These are phyloP conservation scores for Didymella arachidicola DNA, from an alignment of 2,329 filamentous ascomycete genomes.

Conservation along the genomic window DNA sequence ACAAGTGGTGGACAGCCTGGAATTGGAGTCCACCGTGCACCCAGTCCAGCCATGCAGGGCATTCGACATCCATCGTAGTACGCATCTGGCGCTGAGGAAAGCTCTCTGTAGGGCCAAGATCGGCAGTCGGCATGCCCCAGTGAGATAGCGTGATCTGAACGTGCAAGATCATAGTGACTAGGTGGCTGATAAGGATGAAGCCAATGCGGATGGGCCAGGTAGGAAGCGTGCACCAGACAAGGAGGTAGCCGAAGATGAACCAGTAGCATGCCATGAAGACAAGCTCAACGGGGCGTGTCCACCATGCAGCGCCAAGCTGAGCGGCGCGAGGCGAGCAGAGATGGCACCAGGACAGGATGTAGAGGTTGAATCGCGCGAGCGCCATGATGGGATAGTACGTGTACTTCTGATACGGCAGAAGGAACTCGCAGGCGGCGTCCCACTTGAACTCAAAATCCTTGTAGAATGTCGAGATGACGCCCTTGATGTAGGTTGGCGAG, in stretches of 20 bases:
- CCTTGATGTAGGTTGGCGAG: slow-evolving; percentile 79
- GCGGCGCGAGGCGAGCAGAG: slow-evolving; percentile 75
- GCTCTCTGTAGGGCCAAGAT: slow-evolving; percentile 82
- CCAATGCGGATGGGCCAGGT: slow-evolving; percentile 72
- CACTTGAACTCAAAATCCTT: slow-evolving; percentile 76
- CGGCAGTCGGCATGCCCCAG: slow-evolving; percentile 91
- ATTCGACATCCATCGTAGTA: slow-evolving; percentile 93
- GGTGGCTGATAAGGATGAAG: slow-evolving; percentile 82
- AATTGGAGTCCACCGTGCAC: slow-evolving; percentile 90
- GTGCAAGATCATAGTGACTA: slow-evolving; percentile 81
- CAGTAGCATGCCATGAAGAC: slow-evolving; percentile 81
- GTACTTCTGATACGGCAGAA: slow-evolving; percentile 79
- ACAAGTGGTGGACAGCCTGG: slow-evolving; percentile 87
- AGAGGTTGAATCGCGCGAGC: slow-evolving; percentile 88
- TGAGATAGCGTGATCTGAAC: slow-evolving; percentile 91
- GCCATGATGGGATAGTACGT: slow-evolving; percentile 83
- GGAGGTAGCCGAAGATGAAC: slow-evolving; percentile 84
- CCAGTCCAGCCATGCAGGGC: slow-evolving; percentile 86
- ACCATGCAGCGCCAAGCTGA: slow-evolving; percentile 78
- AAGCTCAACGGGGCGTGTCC: slow-evolving; percentile 84
- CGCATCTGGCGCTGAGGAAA: slow-evolving; percentile 91
- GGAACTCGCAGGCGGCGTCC: slow-evolving; percentile 73
- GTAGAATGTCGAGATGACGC: slow-evolving; percentile 82
- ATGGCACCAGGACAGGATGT: slow-evolving; percentile 80
- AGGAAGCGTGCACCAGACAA: slow-evolving; percentile 77